phyloP scores from a whole-genome alignment of 73 alveolate genomes.

The Urostyla sp. region DNA sequence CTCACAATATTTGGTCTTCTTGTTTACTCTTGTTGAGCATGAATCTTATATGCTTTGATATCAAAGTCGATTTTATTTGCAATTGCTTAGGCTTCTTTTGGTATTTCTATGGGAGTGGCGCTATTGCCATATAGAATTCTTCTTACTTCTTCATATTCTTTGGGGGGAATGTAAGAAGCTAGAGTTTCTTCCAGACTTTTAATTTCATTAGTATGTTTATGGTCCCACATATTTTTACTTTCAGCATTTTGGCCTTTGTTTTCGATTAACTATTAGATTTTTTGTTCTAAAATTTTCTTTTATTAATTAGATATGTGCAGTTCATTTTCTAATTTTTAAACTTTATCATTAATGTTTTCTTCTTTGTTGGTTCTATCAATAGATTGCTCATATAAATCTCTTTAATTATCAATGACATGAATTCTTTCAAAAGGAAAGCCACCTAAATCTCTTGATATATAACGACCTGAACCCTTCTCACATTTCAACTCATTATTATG shows the following conservation, averaged over 20 bases:
- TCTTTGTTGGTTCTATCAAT: constrained; percentile 48
- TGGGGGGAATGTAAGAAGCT: constrained; percentile 43
- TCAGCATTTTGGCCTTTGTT: background rate
- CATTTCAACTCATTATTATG: constrained; percentile 47
- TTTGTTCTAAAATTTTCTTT: background rate
- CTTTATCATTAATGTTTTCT: constrained; percentile 21
- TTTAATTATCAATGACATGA: constrained; percentile 41
- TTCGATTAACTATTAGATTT: no score
- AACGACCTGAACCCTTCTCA: constrained; percentile 57
- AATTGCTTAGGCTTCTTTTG: constrained; percentile 43
- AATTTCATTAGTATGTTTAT: background rate
- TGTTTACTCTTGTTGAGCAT: constrained; percentile 29
- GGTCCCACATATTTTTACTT: background rate
- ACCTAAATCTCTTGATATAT: constrained; percentile 35
- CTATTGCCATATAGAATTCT: constrained; percentile 50
- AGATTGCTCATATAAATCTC: constrained; percentile 49
- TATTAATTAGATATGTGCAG: constrained; percentile 17
- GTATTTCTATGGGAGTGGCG: background rate
- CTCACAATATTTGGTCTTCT: constrained; percentile 66
- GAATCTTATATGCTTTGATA: constrained; percentile 47
- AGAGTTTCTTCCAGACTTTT: constrained; percentile 42
- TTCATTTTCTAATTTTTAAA: constrained; percentile 26
- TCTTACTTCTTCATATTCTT: constrained; percentile 50
- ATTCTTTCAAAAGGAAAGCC: constrained; percentile 64
- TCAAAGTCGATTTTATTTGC: constrained; percentile 43